Evolutionary conservation across 805 yeast genomes (phyloP).

Genomic region (Kuraishia hungarica): DNA sequence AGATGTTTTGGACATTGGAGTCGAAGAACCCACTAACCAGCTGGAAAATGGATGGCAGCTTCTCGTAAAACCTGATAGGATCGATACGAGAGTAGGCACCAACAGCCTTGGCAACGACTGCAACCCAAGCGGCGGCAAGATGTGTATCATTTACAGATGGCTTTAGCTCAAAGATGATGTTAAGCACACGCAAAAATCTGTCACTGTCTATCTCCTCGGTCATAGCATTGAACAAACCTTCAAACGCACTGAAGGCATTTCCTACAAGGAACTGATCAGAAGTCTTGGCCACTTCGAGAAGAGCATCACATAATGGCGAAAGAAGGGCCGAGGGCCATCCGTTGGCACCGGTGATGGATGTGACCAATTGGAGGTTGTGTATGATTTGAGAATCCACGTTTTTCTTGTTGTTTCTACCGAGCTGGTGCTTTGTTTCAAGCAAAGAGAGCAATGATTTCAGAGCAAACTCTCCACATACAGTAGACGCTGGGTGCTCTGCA

Average conservation of each 20-base stretch:
- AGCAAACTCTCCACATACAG: constrained; percentile 59
- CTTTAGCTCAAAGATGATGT: constrained; percentile 66
- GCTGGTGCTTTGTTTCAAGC: constrained; percentile 22
- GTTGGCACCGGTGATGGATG: constrained; percentile 59
- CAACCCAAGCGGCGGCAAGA: constrained; percentile 91
- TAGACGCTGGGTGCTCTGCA: constrained; percentile 71
- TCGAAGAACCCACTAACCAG: constrained; percentile 56
- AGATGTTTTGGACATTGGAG: constrained; percentile 56
- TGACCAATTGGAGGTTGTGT: constrained; percentile 71
- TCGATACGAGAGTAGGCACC: constrained; percentile 43
- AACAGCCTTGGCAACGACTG: constrained; percentile 81
- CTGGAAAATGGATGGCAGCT: constrained; percentile 48
- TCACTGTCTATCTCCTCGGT: constrained; percentile 43
- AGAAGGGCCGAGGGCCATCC: constrained; percentile 76
- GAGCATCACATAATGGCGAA: constrained; percentile 65
- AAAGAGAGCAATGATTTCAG: constrained; percentile 43
- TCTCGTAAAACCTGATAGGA: constrained; percentile 41
- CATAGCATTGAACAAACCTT: constrained; percentile 66
- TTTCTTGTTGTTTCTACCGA: constrained; percentile 27
- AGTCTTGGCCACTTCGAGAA: constrained; percentile 70
- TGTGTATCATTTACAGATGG: constrained; percentile 81
- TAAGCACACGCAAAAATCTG: constrained; percentile 54
- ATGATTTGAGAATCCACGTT: constrained; percentile 52
- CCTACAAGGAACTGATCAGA: constrained; percentile 81
- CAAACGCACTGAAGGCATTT: constrained; percentile 77